Evolutionary conservation across 2,329 filamentous ascomycete genomes (phyloP).

Genomic region (Xylariomycetidae sp.): DNA sequence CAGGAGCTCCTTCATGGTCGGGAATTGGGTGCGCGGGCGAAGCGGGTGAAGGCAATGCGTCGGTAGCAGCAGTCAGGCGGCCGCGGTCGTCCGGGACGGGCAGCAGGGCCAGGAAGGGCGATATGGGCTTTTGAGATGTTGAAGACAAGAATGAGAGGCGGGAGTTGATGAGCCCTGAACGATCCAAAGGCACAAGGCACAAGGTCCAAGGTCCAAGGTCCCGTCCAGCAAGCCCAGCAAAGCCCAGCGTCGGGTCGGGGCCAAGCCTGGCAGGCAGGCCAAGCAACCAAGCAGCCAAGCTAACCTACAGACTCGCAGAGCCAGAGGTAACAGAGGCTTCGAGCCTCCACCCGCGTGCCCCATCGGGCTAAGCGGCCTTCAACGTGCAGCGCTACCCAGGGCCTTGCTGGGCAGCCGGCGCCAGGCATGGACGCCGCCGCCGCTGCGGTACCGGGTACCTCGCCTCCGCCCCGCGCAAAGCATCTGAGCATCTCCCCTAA

Average conservation of each 20-base stretch:
- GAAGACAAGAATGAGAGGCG: constrained; percentile 21
- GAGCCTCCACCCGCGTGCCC: constrained; percentile 11
- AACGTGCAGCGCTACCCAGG: constrained; percentile 14
- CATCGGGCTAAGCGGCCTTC: constrained; percentile 11
- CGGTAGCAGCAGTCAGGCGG: constrained; percentile 3
- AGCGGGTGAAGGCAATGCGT: neutral
- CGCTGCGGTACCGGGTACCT: no score
- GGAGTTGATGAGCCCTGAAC: constrained; percentile 23
- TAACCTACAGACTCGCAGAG: no score
- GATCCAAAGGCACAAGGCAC: constrained; percentile 18
- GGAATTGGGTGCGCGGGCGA: constrained; percentile 2
- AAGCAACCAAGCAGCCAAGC: no score
- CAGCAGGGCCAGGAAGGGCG: constrained; percentile 7
- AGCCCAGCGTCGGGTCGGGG: constrained; percentile 20
- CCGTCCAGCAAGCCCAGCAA: no score
- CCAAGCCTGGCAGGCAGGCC: no score
- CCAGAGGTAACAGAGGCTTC: no score
- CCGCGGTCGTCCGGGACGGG: constrained; percentile 2
- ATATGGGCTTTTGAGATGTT: constrained; percentile 16
- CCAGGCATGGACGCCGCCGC: constrained; percentile 7
- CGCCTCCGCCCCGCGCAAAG: no score
- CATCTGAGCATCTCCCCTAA: no score
- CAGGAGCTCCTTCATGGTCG: constrained; percentile 55
- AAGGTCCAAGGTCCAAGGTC: no score
- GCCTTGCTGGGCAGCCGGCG: constrained; percentile 5